Evolutionary conservation across 306 rosid genomes (phyloP).

Genomic region (Quercus berberidifolia): DNA sequence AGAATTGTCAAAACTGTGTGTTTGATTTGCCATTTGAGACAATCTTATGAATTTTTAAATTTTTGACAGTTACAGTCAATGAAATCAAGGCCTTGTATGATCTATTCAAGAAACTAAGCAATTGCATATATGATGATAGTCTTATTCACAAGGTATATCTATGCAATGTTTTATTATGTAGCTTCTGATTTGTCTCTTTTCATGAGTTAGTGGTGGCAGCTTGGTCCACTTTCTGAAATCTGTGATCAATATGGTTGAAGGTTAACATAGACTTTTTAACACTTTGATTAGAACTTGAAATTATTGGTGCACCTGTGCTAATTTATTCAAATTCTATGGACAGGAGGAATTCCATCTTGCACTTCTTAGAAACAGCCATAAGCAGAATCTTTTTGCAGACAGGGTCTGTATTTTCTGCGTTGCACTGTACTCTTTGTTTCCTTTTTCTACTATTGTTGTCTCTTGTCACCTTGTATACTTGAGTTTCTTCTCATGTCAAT

Average conservation of each 20-base stretch:
- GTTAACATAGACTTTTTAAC: not conserved
- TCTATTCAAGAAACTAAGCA: slow-evolving; percentile 59
- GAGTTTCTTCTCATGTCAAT: too few species aligned
- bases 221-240: not conserved
- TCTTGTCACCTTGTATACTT: not conserved
- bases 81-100: slow-evolving; percentile 72
- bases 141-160: slow-evolving; percentile 64
- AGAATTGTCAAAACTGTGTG: not conserved
- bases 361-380: slow-evolving; percentile 38
- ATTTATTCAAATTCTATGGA: slow-evolving; percentile 13
- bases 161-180: not conserved
- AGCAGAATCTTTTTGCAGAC: slow-evolving; percentile 58
- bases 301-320: not conserved
- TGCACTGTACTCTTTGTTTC: not conserved
- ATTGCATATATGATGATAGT: slow-evolving; percentile 54
- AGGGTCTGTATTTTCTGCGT: slow-evolving; percentile 35
- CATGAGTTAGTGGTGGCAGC: slow-evolving; percentile 1
- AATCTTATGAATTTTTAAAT: not conserved
- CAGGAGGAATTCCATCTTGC: slow-evolving; percentile 81
- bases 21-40: not conserved
- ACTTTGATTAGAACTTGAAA: not conserved
- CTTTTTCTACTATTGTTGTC: not conserved
- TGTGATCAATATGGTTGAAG: not conserved
- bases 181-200: not conserved
- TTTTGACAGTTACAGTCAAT: slow-evolving; percentile 61